These are phyloP conservation scores for Rhodomyrtus psidioides DNA, from an alignment of 441 rosid genomes.

Conservation along the genomic window DNA sequence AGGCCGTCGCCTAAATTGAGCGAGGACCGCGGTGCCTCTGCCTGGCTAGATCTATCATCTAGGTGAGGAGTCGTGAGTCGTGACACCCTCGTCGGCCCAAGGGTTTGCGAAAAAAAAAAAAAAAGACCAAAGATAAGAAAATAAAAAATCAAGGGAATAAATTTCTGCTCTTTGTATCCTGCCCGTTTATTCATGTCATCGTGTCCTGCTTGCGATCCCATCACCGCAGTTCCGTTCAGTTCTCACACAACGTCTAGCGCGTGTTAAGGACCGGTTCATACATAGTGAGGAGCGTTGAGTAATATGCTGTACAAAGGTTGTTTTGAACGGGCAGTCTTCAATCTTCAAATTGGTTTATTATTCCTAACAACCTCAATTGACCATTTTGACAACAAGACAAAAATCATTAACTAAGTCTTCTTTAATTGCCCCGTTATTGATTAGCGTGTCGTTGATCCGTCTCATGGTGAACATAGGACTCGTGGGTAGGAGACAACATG, in stretches of 20 bases:
- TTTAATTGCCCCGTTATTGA: not conserved
- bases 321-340: not conserved
- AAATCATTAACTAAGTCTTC: not conserved
- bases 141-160: no score
- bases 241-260: not conserved
- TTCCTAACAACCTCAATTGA: not conserved
- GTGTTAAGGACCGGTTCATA: not conserved
- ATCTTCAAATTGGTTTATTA: not conserved
- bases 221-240: rapidly evolving
- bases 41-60: no score
- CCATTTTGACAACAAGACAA: not conserved
- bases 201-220: not conserved
- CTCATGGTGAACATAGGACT: not conserved
- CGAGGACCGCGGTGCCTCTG: no score
- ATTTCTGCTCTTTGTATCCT: no score
- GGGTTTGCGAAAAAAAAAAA: no score
- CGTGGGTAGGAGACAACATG: not conserved
- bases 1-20: no score
- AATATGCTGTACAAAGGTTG: not conserved
- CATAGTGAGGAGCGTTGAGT: not conserved
- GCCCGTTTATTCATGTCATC: rapidly evolving
- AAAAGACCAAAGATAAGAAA: no score
- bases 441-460: not conserved
- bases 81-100: no score
- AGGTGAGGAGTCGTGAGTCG: no score